Percentiles rank a stretch among this genome's conserved stretches.
These are phyloP conservation scores for Pestalotiopsis fici DNA, from an alignment of 2,329 filamentous ascomycete genomes.

Conservation along the genomic window DNA sequence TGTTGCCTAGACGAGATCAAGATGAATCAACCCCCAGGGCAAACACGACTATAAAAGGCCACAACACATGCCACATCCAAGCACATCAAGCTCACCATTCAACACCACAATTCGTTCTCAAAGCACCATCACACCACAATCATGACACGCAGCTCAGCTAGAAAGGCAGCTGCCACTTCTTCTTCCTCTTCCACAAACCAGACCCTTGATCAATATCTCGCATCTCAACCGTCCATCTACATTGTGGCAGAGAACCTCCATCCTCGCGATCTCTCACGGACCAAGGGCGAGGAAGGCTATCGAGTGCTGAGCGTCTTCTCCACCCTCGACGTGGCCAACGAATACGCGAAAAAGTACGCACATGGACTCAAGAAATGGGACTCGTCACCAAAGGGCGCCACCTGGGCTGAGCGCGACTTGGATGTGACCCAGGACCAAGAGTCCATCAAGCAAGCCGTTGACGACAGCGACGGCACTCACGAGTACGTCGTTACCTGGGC, in stretches of 20 bases:
- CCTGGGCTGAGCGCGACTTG: not conserved
- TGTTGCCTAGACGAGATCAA: not conserved
- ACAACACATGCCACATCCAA: not conserved
- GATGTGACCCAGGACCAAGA: not conserved
- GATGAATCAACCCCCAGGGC: not conserved
- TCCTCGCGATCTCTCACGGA: not conserved
- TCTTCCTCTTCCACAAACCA: not conserved
- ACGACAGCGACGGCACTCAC: not conserved
- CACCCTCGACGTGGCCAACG: not conserved
- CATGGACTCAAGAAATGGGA: slow-evolving; percentile 7
- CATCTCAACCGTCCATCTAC: slow-evolving; percentile 5
- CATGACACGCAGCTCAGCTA: not conserved
- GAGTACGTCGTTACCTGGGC: not conserved
- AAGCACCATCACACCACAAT: not conserved
- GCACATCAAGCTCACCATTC: not conserved
- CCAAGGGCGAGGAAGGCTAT: slow-evolving; percentile 2
- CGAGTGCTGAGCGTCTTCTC: not conserved
- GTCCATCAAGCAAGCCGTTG: not conserved
- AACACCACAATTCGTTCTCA: not conserved
- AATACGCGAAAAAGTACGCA: slow-evolving; percentile 2
- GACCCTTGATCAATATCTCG: slow-evolving; percentile 3
- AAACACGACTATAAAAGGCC: not conserved
- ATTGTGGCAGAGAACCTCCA: slow-evolving; percentile 6
- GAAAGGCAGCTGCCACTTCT: not conserved
- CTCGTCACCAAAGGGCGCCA: not conserved